phyloP scores from a whole-genome alignment of 176 grass and related monocot species.

The Miscanthus lutarioriparius region DNA sequence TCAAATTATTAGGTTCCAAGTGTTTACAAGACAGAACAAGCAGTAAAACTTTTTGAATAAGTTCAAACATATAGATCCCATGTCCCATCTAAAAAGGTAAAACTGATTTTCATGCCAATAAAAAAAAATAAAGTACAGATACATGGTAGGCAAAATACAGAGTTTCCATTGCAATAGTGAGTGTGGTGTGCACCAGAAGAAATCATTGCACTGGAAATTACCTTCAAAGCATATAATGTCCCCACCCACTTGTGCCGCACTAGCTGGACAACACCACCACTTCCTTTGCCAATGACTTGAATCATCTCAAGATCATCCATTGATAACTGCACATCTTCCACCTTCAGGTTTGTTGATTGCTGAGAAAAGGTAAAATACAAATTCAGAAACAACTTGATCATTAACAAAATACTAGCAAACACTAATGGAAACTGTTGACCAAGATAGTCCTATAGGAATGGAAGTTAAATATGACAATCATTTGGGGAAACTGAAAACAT shows the following conservation, averaged over 20 bases:
- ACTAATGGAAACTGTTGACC: slow-evolving; percentile 7
- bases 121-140: slow-evolving; percentile 4
- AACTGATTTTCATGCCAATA: slow-evolving; percentile 9
- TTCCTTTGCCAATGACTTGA: slow-evolving; percentile 97
- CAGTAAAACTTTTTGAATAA: background rate
- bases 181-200: background rate
- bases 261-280: slow-evolving; percentile 85
- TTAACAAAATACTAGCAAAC: background rate
- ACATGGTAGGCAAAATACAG: background rate
- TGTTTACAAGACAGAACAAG: slow-evolving; percentile 5
- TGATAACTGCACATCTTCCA: slow-evolving; percentile 73
- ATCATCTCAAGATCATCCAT: slow-evolving; percentile 90
- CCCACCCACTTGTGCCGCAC: slow-evolving; percentile 91
- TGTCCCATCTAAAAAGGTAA: background rate
- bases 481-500: background rate
- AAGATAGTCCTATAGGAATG: background rate
- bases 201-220: slow-evolving; percentile 34
- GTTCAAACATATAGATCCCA: background rate
- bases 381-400: slow-evolving; percentile 20
- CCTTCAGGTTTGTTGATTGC: slow-evolving; percentile 61
- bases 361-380: background rate
- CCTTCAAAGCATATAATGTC: slow-evolving; percentile 91
- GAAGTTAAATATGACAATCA: slow-evolving; percentile 2
- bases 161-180: background rate
- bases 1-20: background rate